Evolutionary conservation across 208 protist genomes (phyloP), one percentile per base, ranked within the genome.

Genomic region (Leptomonas seymouri): DNA sequence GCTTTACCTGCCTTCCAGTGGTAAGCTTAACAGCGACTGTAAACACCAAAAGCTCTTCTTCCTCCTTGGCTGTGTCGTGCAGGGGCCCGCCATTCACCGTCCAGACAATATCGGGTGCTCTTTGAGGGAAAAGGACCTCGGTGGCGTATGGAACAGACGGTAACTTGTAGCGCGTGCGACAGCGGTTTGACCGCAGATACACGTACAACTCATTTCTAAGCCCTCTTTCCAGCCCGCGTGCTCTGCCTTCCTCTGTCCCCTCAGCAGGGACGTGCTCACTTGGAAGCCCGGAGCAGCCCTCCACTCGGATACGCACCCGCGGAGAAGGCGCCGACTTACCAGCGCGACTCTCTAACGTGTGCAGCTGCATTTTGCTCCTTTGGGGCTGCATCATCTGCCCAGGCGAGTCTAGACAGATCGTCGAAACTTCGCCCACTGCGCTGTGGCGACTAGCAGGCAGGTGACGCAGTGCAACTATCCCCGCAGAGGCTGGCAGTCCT

Each of bases 21-120:
- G 76, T 75, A 7, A 55, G 31, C 28, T 59, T 49, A 3, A 86
- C 72, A 3, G 79, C 74, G 1, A 72, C 81, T 5, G 71, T 86
- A 21, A 89, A 21, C 0, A 66, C 84, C 39, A 89, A 27, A 2
- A 67, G 11, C 20, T 68, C 66, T 18, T 62, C 63, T 3, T 75
- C 62, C 3, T 51, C 46, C 15, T 31, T 27, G 18, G 25, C 31
- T 21, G 27, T 28, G 68, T 18, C 53, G 31, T 44, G 21, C 3
- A 46, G 25, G 9, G 28, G n/a, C 23, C 6, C 55, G 3, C 14
- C 30, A 28, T 3, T 0, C 3, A 42, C 30, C 2, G 59, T 44
- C 8, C 53, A n/a, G 11, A 41, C n/a, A 46, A 67, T 57, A 30
- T 46, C 34, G 4, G 21, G 1, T 28, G 31, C 53, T 3, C 39